Percentiles rank a stretch among this genome's conserved stretches.
Evolutionary conservation across 192 early-diverging fungal genomes (phyloP).

Genomic region (Coemansia sp.): DNA sequence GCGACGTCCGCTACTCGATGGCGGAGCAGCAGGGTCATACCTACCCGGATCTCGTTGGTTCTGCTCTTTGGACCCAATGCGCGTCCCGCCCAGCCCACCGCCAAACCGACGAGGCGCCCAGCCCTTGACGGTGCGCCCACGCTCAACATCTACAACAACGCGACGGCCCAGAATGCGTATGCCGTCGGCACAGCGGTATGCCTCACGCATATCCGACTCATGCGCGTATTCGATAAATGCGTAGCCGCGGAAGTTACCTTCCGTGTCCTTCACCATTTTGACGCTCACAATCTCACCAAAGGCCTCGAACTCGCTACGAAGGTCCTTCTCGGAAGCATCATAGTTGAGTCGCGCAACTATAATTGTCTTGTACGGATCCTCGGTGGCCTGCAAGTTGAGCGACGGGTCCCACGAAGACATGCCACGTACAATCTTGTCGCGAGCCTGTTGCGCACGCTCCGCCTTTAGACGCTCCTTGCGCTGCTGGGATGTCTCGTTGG

Average conservation of each 20-base stretch:
- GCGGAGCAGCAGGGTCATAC: constrained; percentile 22
- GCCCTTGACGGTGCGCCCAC: constrained; percentile 92
- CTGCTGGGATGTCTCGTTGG: constrained; percentile 31
- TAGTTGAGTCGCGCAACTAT: constrained; percentile 75
- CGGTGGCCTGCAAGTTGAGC: constrained; percentile 63
- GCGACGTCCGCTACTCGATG: constrained; percentile 2
- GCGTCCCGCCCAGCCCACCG: constrained; percentile 47
- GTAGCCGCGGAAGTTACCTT: constrained; percentile 81
- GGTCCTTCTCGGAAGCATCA: constrained; percentile 54
- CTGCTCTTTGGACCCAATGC: constrained; percentile 24
- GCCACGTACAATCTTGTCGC: constrained; percentile 32
- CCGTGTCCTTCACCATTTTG: constrained; percentile 68
- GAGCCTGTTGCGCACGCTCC: constrained; percentile 29
- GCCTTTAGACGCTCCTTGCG: constrained; percentile 34
- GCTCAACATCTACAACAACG: constrained; percentile 90
- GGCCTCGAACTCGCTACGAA: constrained; percentile 69
- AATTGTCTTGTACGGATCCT: constrained; percentile 90
- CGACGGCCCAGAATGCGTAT: constrained; percentile 79
- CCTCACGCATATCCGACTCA: constrained; percentile 75
- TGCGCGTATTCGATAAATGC: constrained; percentile 94
- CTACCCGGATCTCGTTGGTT: constrained; percentile 44
- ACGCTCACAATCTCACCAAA: constrained; percentile 66
- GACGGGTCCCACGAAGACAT: constrained; percentile 37
- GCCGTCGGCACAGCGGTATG: constrained; percentile 72
- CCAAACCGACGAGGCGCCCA: constrained; percentile 70